phyloP scores from a whole-genome alignment of 139 green algal genomes.

The Closterium sp. region DNA sequence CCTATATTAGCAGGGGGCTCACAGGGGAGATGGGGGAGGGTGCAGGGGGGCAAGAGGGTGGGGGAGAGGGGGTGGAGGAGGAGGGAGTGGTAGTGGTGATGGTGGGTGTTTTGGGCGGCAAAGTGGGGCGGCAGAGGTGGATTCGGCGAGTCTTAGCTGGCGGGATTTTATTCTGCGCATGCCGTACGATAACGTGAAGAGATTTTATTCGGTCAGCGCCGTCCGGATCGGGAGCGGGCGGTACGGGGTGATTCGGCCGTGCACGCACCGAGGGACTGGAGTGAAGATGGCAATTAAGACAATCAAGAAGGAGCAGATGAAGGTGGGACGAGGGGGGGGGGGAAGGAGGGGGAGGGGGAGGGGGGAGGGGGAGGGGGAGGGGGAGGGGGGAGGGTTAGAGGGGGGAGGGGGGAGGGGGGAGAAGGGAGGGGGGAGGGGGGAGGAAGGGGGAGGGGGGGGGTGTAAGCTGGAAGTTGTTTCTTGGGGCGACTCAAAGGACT shows the following conservation, averaged over 20 bases:
- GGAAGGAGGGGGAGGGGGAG: not conserved
- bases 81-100: no score
- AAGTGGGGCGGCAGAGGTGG: not conserved
- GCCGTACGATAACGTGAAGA: slow-evolving; percentile 1
- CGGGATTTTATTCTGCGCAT: slow-evolving; percentile 2
- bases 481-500: no score
- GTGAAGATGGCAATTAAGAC: not conserved
- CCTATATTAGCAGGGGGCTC: not conserved
- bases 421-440: no score
- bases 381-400: no score
- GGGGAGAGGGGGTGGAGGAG: not conserved
- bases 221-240: not conserved
- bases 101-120: not conserved
- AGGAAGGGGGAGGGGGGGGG: no score
- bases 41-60: not conserved
- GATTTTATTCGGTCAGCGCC: not conserved
- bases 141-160: not conserved
- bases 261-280: not conserved
- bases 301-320: not conserved
- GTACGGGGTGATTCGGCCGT: slow-evolving; percentile 5
- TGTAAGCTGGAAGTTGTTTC: no score
- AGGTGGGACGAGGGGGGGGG: not conserved
- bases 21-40: not conserved
- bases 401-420: no score
- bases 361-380: no score